Base-by-base conservation (phyloP, 1,139 yeast genomes). In the Geotrichum citri-aurantii region DNA sequence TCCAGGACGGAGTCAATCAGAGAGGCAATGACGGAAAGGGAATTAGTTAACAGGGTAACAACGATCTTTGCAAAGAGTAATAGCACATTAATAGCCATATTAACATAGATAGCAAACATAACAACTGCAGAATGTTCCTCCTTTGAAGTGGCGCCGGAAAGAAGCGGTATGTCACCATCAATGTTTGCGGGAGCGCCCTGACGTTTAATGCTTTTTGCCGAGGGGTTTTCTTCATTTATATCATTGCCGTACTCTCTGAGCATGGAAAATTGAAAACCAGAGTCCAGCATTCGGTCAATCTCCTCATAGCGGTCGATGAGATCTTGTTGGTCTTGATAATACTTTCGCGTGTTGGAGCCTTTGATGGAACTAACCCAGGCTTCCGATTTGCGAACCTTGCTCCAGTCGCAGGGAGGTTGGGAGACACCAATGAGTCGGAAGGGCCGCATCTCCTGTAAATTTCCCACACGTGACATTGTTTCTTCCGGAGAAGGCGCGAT, bases 11-110 rank as follows among this genome's bases (percentile, higher is more conserved):
- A 86, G 72, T 88, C 95, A 48, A 88, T 86, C 63, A 88, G 78
- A 0, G 95, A 86, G 0, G 95, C 95, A 55, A 87, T 77, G 55
- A 88, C 82, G 3, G 95, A 86, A 65, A 88, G 80, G 10, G 95
- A 88, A 66, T 77, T 79, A 1, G 93, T 85, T 65, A 84, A 72
- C 19, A 83, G 65, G 0, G 86, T 82, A n/a, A 86, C 91, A 11
- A 79, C 73, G 2, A 79, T 64, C 65, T 88, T 88, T 1, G 90
- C 93, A 2, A 79, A 59, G 55, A 88, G 74, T 59, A 88, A 73
- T 1, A 85, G 59, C 33, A 86, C 73, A 69, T 88, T 88, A 57
- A 86, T 74, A 37, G 76, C 72, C 67, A 87, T 84, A 64, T 87
- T 88, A 55, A 86, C 80, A 66, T 82, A 70, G 52, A 88, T 86